Base-by-base conservation (phyloP, 192 early-diverging fungal genomes). In the Bifiguratus adelaidae region DNA sequence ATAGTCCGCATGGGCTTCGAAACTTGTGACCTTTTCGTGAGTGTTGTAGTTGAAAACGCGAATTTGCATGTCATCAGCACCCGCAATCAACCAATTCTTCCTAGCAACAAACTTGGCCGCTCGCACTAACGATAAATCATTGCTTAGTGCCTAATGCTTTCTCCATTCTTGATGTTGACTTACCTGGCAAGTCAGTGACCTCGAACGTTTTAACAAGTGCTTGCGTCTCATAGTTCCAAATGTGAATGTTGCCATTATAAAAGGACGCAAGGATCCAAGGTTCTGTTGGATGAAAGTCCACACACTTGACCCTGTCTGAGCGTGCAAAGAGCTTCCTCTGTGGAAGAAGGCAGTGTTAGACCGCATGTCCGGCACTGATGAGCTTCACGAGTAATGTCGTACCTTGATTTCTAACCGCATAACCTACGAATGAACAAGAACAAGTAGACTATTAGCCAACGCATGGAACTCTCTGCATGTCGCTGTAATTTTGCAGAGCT, bases 21-120 rank as follows among this genome's bases (percentile, higher is more conserved):
- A 96, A 28, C 84, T 80, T 15, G 83, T 80, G 13, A 99, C 86
- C 53, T 96, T 95, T 65, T 99, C 96, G 64, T 91, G 89, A 26
- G 96, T 99, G 66, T 97, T 96, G 78, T 99, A 99, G 83, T 99
- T 99, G 84, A 88, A 99, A 34, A 99, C 92, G 11, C 86, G 78
- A 56, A 97, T 63, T 52, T 94, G 91, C 81, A 92, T 90, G 68
- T 99, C 96, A 60, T 99, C 96, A 7, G 91, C 88, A 28, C 96
- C 96, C 8, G 92, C 81, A 33, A 97, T 72, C 26, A 99, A 71
- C 86, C 92, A 99, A 63, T 87, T 90, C 75, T 99, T 99, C 47
- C 96, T 79, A 12, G 93, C 72, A 58, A 99, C 86, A 58, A 99
- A 99, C 61, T 91, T 94, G 38, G 91, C 92, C 7, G 96, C 89